These are phyloP conservation scores for Carex cristatella DNA, from an alignment of 176 grass and related monocot genomes.

Conservation along the genomic window DNA sequence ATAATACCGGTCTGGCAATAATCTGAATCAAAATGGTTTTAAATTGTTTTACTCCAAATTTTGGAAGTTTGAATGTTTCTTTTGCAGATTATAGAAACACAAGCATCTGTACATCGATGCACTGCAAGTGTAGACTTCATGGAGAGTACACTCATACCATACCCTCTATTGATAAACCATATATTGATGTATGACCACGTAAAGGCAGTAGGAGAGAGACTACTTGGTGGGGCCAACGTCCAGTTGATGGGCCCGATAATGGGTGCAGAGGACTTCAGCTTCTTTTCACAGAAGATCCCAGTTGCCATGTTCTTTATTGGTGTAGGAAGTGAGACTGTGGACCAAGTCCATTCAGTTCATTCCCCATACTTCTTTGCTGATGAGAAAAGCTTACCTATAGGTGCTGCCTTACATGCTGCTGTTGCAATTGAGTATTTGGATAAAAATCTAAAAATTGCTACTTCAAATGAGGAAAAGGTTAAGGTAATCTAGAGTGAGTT, in stretches of 20 bases:
- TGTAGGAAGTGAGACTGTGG: not conserved
- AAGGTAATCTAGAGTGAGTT: not conserved
- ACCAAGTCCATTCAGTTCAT: slow-evolving; percentile 21
- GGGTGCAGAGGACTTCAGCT: slow-evolving; percentile 65
- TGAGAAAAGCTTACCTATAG: slow-evolving; percentile 45
- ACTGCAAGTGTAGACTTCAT: slow-evolving; percentile 43
- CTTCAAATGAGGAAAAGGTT: not conserved
- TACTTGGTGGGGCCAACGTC: slow-evolving; percentile 50
- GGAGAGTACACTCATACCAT: slow-evolving; percentile 43
- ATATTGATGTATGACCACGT: slow-evolving; percentile 38
- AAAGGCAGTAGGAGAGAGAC: slow-evolving; percentile 35
- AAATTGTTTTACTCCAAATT: not conserved
- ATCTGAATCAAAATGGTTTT: not conserved
- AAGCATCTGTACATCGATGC: slow-evolving; percentile 49
- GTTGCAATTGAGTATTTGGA: slow-evolving; percentile 57
- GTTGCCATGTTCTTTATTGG: slow-evolving; percentile 47
- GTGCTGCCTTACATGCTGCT: slow-evolving; percentile 55
- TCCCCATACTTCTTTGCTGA: slow-evolving; percentile 49
- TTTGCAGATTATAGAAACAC: slow-evolving; percentile 42
- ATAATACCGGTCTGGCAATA: not conserved
- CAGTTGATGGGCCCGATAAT: not conserved
- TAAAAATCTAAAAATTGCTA: not conserved
- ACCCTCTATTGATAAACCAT: slow-evolving; percentile 55
- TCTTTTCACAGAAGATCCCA: slow-evolving; percentile 48
- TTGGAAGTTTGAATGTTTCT: not conserved